These are phyloP conservation scores for Populus hybrid DNA, from an alignment of 441 rosid species.

Conservation along the genomic window DNA sequence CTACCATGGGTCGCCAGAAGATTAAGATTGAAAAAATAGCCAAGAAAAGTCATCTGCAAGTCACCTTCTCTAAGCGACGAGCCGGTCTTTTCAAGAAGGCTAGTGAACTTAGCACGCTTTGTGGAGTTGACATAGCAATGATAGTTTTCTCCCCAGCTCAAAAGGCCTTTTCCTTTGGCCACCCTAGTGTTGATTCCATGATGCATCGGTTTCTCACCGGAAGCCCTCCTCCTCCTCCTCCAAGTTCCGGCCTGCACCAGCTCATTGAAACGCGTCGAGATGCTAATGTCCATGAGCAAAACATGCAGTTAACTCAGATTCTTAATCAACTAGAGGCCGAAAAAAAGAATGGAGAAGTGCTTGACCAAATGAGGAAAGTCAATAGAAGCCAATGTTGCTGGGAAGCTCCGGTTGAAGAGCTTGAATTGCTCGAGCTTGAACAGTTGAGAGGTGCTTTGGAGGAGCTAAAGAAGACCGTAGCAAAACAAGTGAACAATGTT, in stretches of 20 bases:
- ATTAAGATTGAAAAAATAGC: neutral
- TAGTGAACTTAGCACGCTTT: neutral
- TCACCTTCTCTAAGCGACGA: neutral
- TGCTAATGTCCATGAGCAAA: neutral
- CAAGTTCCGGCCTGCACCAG: neutral
- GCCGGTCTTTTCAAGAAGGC: conserved; percentile 7
- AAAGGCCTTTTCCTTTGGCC: conserved; percentile 4
- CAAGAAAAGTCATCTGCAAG: conserved; percentile 1
- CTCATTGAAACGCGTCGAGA: neutral
- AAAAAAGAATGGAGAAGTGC: neutral
- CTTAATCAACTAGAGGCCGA: neutral
- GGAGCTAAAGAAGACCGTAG: neutral
- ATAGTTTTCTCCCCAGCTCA: conserved; percentile 2
- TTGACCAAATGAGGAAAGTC: neutral
- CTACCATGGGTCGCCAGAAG: neutral
- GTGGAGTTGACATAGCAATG: neutral
- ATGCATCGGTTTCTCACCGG: neutral
- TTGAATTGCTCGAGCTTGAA: neutral
- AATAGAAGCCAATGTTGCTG: neutral
- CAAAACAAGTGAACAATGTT: neutral
- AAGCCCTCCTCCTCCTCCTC: neutral
- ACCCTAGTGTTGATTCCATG: neutral
- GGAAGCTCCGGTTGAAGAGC: neutral
- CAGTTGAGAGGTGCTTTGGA: neutral
- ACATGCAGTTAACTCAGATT: neutral